Percentiles rank a stretch among this genome's conserved stretches.
Conservation (phyloP, 805 yeast species). For the Saturnispora saitoi region DNA sequence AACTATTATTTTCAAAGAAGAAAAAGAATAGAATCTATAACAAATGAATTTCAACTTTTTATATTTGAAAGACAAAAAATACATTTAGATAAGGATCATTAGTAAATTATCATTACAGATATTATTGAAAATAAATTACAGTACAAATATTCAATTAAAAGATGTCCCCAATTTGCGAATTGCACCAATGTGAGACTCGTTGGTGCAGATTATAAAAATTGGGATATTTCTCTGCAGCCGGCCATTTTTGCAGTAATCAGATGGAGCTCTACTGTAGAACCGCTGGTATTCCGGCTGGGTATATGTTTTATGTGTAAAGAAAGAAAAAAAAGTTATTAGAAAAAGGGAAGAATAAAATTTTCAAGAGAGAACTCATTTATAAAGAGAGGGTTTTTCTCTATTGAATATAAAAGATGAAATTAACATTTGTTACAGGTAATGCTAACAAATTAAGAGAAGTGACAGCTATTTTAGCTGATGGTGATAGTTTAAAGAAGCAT, state of each 20-base stretch:
- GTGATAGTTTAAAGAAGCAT: slow-evolving; percentile 28
- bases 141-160: not conserved
- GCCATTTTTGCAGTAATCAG: slow-evolving; percentile 34
- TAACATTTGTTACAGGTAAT: slow-evolving; percentile 58
- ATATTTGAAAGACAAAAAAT: no score
- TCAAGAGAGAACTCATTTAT: not conserved
- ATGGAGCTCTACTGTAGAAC: slow-evolving; percentile 24
- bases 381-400: not conserved
- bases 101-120: no score
- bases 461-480: slow-evolving; percentile 53
- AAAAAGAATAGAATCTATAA: no score
- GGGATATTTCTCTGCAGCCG: slow-evolving; percentile 29
- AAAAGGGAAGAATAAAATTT: slow-evolving; percentile 1
- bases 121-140: no score
- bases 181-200: not conserved
- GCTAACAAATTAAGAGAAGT: slow-evolving; percentile 83
- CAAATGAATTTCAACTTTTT: no score
- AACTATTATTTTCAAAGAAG: no score
- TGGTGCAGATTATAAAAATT: slow-evolving; percentile 4
- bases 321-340: slow-evolving; percentile 8
- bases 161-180: slow-evolving; percentile 9
- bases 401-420: not conserved
- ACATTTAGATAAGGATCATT: no score
- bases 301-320: slow-evolving; percentile 21
- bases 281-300: slow-evolving; percentile 37